These are phyloP conservation scores for Phytopythium vexans DNA, from an alignment of 352 stramenopile genomes.

Conservation along the genomic window DNA sequence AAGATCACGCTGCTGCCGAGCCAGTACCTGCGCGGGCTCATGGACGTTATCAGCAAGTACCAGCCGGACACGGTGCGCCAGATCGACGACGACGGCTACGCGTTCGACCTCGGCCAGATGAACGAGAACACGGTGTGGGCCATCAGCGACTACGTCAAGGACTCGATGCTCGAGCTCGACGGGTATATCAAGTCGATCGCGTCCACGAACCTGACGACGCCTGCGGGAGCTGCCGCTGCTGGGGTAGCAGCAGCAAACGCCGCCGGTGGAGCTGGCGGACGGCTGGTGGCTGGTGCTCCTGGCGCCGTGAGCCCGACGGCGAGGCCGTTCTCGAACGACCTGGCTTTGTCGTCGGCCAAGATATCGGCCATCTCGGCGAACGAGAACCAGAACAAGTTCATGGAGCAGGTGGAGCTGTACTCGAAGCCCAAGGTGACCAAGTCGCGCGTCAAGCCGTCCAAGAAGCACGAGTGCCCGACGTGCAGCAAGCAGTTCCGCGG, in stretches of 20 bases:
- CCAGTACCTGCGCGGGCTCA: constrained; percentile 79
- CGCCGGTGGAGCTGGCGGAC: constrained; percentile 3
- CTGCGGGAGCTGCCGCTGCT: constrained; percentile 12
- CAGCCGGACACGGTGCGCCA: constrained; percentile 82
- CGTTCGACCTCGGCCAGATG: constrained; percentile 84
- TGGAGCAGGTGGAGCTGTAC: constrained; percentile 88
- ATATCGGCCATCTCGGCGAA: constrained; percentile 68
- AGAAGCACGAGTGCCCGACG: constrained; percentile 84
- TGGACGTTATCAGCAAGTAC: constrained; percentile 89
- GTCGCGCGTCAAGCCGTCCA: constrained; percentile 81
- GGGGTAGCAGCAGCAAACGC: constrained; percentile 15
- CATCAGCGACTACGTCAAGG: constrained; percentile 86
- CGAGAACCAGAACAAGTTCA: constrained; percentile 82
- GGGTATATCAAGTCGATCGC: constrained; percentile 78
- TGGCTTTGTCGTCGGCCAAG: constrained; percentile 62
- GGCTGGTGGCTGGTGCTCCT: background rate
- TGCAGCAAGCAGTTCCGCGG: constrained; percentile 85
- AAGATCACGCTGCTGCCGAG: constrained; percentile 85
- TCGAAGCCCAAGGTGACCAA: constrained; percentile 86
- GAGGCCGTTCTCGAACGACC: constrained; percentile 28
- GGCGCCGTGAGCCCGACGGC: constrained; percentile 1
- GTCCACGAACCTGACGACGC: constrained; percentile 30
- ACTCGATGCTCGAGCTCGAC: constrained; percentile 83
- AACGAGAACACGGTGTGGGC: constrained; percentile 88
- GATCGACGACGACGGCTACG: constrained; percentile 86